Conservation (phyloP, 495 filamentous ascomycete genomes). For the Hypoxylon crocopeplum region DNA sequence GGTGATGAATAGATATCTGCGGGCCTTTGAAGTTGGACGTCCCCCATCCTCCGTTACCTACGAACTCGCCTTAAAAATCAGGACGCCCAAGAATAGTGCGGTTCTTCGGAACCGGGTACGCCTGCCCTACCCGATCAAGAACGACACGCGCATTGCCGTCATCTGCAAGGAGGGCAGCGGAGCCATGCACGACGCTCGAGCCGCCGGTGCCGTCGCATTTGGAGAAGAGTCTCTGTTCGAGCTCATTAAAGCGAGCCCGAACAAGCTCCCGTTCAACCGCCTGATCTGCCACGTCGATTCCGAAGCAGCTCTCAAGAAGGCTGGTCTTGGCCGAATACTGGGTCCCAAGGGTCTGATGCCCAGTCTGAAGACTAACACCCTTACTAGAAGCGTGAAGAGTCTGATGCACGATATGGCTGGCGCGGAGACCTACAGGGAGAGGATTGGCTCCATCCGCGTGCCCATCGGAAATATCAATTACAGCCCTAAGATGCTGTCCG, state of each 20-base stretch:
- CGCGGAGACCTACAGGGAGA: constrained; percentile 85
- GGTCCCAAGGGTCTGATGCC: constrained; percentile 94
- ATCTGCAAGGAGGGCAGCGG: constrained; percentile 81
- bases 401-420: constrained; percentile 81
- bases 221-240: constrained; percentile 89
- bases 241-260: constrained; percentile 63
- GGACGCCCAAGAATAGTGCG: constrained; percentile 80
- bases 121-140: constrained; percentile 87
- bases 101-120: constrained; percentile 85
- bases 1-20: constrained; percentile 71
- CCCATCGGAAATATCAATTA: constrained; percentile 91
- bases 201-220: constrained; percentile 78
- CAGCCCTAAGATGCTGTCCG: constrained; percentile 81
- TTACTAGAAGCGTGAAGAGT: constrained; percentile 76
- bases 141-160: constrained; percentile 83
- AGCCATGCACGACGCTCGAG: constrained; percentile 69
- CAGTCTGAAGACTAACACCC: constrained; percentile 81
- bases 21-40: constrained; percentile 88
- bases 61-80: constrained; percentile 81
- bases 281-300: constrained; percentile 86
- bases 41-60: constrained; percentile 79
- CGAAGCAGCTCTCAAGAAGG: constrained; percentile 74
- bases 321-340: constrained; percentile 77
- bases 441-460: constrained; percentile 81
- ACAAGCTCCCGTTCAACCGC: constrained; percentile 81